Conservation (phyloP, 768 basidiomycete genomes). For the Pleurotus tuber-regium region DNA sequence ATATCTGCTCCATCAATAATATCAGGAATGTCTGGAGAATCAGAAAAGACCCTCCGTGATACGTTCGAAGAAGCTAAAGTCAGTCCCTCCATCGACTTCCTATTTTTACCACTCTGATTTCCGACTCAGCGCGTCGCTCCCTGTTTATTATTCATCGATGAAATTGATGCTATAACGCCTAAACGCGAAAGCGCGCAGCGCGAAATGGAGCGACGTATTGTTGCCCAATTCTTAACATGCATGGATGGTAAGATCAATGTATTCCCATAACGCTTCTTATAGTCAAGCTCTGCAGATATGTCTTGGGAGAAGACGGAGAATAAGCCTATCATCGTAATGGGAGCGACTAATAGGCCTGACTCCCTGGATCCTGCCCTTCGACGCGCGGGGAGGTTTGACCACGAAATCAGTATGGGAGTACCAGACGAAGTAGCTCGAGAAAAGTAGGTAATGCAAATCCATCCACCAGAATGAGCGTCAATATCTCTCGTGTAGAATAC, state of each 20-base stretch:
- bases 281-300: slow-evolving; percentile 55
- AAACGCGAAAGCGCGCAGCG: slow-evolving; percentile 97
- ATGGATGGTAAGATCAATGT: slow-evolving; percentile 97
- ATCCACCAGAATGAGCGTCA: slow-evolving; percentile 2
- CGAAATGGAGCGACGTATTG: slow-evolving; percentile 97
- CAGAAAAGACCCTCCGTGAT: slow-evolving; percentile 93
- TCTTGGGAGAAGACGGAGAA: slow-evolving; percentile 94
- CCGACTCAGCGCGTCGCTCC: slow-evolving; percentile 79
- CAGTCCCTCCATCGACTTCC: slow-evolving; percentile 15
- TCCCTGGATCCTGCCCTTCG: slow-evolving; percentile 92
- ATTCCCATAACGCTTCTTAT: slow-evolving; percentile 6
- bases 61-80: slow-evolving; percentile 98
- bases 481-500: slow-evolving; percentile 57
- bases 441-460: slow-evolving; percentile 53
- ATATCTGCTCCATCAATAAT: slow-evolving; percentile 96
- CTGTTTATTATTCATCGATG: slow-evolving; percentile 94
- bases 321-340: slow-evolving; percentile 91
- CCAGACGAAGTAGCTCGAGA: slow-evolving; percentile 89
- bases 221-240: slow-evolving; percentile 96
- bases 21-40: slow-evolving; percentile 98
- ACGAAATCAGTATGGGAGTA: slow-evolving; percentile 97
- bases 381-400: slow-evolving; percentile 93
- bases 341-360: slow-evolving; percentile 95
- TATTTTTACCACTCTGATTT: neutral
- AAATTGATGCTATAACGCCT: slow-evolving; percentile 96